Base-by-base conservation (phyloP, 1,284 basidiomycete genomes). In the Dichomitus squalens region DNA sequence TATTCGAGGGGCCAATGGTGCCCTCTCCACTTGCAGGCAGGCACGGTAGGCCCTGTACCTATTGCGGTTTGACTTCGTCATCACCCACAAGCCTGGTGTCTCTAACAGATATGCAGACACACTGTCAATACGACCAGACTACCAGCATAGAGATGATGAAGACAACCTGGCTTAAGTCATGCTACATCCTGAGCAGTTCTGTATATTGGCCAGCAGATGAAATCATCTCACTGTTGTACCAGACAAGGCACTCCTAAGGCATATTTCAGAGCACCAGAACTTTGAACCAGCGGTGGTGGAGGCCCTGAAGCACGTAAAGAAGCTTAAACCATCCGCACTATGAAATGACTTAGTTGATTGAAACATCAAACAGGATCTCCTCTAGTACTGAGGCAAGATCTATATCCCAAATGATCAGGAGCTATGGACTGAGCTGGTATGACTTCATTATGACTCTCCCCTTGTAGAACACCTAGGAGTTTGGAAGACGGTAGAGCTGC, bases 41-140 rank as follows among this genome's bases (percentile, higher is more conserved):
- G 76, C 74, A 0, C 58, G 75, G 2, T 84, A 78, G 81, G 63
- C 64, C 0, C 52, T 72, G 0, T 50, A 68, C 20, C 62, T 84
- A 0, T 48, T 70, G 0, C 38, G 71, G 5, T 80, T 71, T 58
- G 57, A 77, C 40, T 77, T 77, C n/a, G n/a, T n/a, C n/a, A n/a
- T n/a, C n/a, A n/a, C n/a, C n/a, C n/a, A n/a, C n/a, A n/a, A n/a
- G n/a, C 74, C 79, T 0, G 79, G 80, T 0, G 64, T 61, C 11
- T 31, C 58, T 5, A 74, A 73, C 36, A 57, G 57, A 0, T 69
- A 72, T 29, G 63, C 77, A 0, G 78, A 84, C 57, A 65, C 74
- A 0, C 66, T 84, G 0, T 80, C 77, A 0, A 47, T 72, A 18
- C 46, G 72, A 25, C 51, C 68, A 12, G 76, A 79, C 48, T 73